Evolutionary conservation across 345 rosid genomes (phyloP).

Genomic region (Iberis pinnata): DNA sequence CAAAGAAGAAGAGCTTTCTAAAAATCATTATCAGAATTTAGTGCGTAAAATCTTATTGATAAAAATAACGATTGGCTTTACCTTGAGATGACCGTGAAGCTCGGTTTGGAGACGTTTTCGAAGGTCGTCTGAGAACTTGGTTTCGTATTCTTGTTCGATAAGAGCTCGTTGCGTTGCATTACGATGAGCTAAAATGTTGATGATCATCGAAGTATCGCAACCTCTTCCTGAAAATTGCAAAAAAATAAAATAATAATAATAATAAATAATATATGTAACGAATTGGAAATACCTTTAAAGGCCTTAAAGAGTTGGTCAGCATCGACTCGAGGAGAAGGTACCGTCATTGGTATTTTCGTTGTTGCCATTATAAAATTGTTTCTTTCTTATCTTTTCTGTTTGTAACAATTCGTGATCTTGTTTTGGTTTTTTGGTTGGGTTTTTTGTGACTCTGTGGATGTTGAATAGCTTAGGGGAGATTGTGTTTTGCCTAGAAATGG

Average conservation of each 20-base stretch:
- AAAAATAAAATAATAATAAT: not conserved
- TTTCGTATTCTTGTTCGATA: conserved; percentile 56
- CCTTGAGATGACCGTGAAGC: conserved; percentile 63
- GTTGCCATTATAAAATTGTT: conserved; percentile 47
- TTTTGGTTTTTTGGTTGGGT: not conserved
- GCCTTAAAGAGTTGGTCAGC: conserved; percentile 46
- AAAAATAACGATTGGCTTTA: conserved; percentile 2
- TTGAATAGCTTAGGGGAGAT: conserved; percentile 3
- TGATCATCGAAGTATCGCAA: conserved; percentile 42
- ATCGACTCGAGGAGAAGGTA: conserved; percentile 46
- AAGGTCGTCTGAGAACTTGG: conserved; percentile 41
- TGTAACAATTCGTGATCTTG: not conserved
- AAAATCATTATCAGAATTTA: not conserved
- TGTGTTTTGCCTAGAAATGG: conserved; percentile 21
- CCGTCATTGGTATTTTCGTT: conserved; percentile 29
- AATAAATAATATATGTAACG: not conserved
- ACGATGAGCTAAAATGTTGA: conserved; percentile 48
- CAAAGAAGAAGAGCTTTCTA: conserved; percentile 55
- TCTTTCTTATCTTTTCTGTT: not conserved
- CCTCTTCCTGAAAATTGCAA: conserved; percentile 40
- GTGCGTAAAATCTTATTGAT: not conserved
- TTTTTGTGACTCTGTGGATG: conserved; percentile 7
- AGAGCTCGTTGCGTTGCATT: conserved; percentile 42
- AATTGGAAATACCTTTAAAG: conserved; percentile 41
- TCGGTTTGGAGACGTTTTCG: conserved; percentile 44